A percentile compares a stretch with the other conserved stretches of the same genome.
Conservation (phyloP, 2,329 filamentous ascomycete species). For the Paradendryphiella salina region DNA sequence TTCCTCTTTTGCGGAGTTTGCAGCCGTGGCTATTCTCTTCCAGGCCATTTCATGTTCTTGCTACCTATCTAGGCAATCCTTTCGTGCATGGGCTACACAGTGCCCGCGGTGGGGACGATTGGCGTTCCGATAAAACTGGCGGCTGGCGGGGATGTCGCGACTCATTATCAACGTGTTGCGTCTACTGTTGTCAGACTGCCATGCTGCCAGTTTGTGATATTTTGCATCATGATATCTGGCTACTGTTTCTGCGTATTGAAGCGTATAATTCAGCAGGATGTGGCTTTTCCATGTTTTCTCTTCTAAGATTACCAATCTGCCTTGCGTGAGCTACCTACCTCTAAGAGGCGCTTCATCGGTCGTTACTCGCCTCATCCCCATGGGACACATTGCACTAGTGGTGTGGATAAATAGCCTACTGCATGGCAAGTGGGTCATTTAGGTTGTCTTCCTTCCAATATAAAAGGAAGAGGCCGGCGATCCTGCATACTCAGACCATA, state of each 20-base stretch:
- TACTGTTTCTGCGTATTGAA: not conserved
- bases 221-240: not conserved
- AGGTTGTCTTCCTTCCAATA: not conserved
- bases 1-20: too few species aligned
- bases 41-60: too few species aligned
- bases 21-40: too few species aligned
- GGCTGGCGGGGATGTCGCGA: too few species aligned
- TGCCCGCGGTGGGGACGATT: too few species aligned
- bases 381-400: not conserved
- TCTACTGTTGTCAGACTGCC: not conserved
- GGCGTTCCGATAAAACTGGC: too few species aligned
- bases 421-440: not conserved
- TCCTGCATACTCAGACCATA: not conserved
- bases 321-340: too few species aligned
- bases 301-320: too few species aligned
- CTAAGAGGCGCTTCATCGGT: not conserved
- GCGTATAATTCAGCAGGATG: too few species aligned
- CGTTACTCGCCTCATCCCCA: not conserved
- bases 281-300: too few species aligned
- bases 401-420: not conserved
- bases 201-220: not conserved
- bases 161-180: not conserved
- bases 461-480: not conserved
- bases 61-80: too few species aligned
- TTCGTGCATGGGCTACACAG: too few species aligned